A percentile compares a stretch with the other conserved stretches of the same genome.
phyloP scores from a whole-genome alignment of 306 rosid genomes.

The Fagus sylvatica region DNA sequence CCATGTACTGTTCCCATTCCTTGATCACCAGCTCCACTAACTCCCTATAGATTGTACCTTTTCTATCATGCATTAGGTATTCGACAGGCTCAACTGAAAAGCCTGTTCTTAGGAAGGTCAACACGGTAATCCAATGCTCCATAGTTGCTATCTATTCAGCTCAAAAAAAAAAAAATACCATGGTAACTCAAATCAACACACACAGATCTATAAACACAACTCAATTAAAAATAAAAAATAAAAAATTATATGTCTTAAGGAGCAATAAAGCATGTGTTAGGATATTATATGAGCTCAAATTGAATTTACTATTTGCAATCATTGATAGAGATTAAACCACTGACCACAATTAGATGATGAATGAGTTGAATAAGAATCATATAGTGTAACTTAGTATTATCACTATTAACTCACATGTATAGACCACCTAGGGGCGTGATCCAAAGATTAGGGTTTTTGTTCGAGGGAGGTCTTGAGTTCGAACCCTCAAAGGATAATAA shows the following conservation, averaged over 20 bases:
- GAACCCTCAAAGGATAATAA: too few species aligned
- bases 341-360: neutral
- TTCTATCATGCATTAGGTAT: constrained; percentile 9
- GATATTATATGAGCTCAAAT: too few species aligned
- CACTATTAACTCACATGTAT: neutral
- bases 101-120: neutral
- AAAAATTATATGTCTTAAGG: too few species aligned
- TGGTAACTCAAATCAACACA: too few species aligned
- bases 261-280: too few species aligned
- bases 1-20: constrained; percentile 14
- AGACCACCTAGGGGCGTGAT: too few species aligned
- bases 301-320: neutral
- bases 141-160: too few species aligned
- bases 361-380: neutral
- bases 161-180: too few species aligned
- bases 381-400: neutral
- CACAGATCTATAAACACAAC: too few species aligned
- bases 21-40: constrained; percentile 21
- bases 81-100: neutral
- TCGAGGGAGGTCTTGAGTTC: too few species aligned
- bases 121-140: neutral
- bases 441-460: too few species aligned
- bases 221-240: neutral
- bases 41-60: neutral
- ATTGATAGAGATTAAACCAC: neutral